Conservation (phyloP, 2,329 filamentous ascomycete species). For the Aspergillus sp. region DNA sequence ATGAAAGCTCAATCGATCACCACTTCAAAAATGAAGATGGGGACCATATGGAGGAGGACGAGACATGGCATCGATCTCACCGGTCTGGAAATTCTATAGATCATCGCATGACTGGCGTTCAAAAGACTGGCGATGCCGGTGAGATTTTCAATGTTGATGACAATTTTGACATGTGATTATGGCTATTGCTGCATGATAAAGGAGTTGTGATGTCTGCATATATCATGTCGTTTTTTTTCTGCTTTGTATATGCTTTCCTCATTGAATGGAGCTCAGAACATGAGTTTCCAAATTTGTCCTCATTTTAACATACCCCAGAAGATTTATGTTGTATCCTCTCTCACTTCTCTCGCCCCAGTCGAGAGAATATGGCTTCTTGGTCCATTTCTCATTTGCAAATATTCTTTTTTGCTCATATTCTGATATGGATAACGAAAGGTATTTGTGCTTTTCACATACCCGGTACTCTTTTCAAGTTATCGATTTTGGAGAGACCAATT, state of each 20-base stretch:
- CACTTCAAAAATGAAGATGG: conserved; percentile 36
- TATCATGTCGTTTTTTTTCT: conserved; percentile 21
- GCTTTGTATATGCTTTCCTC: conserved; percentile 32
- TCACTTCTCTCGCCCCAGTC: background rate
- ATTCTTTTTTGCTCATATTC: conserved; percentile 4
- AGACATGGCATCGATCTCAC: conserved; percentile 34
- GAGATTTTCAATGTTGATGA: conserved; percentile 47
- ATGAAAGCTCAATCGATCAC: conserved; percentile 87
- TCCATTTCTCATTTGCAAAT: background rate
- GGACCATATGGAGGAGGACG: conserved; percentile 46
- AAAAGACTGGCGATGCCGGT: conserved; percentile 38
- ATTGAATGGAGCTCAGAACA: conserved; percentile 22
- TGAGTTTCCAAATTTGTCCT: conserved; percentile 12
- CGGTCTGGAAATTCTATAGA: conserved; percentile 32
- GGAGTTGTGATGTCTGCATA: conserved; percentile 39
- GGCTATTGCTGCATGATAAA: conserved; percentile 35
- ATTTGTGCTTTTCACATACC: conserved; percentile 1
- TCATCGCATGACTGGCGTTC: conserved; percentile 46
- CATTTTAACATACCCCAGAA: conserved; percentile 11
- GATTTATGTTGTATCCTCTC: conserved; percentile 7
- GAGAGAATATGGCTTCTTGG: conserved; percentile 7
- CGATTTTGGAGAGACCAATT: background rate
- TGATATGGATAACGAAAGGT: conserved; percentile 10
- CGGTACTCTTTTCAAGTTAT: background rate
- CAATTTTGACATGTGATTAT: conserved; percentile 47